A percentile compares a stretch with the other conserved stretches of the same genome.
These are phyloP conservation scores for Pyrus hybrid DNA, from an alignment of 331 rosid genomes.

Conservation along the genomic window DNA sequence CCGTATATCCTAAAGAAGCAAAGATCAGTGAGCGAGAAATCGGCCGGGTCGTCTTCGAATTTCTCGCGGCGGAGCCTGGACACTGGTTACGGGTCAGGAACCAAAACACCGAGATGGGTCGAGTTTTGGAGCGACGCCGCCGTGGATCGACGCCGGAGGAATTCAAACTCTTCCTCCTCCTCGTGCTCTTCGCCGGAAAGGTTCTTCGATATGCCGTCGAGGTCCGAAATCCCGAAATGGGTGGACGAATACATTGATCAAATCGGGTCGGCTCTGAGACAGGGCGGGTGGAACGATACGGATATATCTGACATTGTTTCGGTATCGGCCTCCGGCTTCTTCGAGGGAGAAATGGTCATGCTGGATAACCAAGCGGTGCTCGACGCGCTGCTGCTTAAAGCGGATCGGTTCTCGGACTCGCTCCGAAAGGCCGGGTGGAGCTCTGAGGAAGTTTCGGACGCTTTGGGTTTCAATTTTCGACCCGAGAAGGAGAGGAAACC, in stretches of 20 bases:
- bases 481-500: constrained; percentile 82
- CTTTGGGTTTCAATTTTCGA: constrained; percentile 84
- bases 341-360: constrained; percentile 68
- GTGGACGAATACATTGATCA: constrained; percentile 66
- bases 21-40: constrained; percentile 67
- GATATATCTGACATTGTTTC: constrained; percentile 64
- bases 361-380: constrained; percentile 78
- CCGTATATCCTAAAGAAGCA: constrained; percentile 52
- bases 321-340: constrained; percentile 75
- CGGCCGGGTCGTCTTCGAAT: constrained; percentile 47
- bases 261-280: constrained; percentile 64
- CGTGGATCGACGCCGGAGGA: constrained; percentile 63
- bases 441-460: constrained; percentile 90
- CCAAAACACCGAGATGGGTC: constrained; percentile 94
- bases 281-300: constrained; percentile 90
- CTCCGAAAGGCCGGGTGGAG: constrained; percentile 97
- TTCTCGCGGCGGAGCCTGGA: constrained; percentile 51
- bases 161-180: constrained; percentile 51
- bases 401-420: constrained; percentile 61
- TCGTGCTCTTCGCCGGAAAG: constrained; percentile 66
- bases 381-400: constrained; percentile 75
- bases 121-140: constrained; percentile 98
- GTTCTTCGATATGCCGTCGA: constrained; percentile 43
- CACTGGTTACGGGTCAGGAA: constrained; percentile 31
- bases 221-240: constrained; percentile 56